Evolutionary conservation across 331 rosid genomes (phyloP).

Genomic region (Telfairia occidentalis): DNA sequence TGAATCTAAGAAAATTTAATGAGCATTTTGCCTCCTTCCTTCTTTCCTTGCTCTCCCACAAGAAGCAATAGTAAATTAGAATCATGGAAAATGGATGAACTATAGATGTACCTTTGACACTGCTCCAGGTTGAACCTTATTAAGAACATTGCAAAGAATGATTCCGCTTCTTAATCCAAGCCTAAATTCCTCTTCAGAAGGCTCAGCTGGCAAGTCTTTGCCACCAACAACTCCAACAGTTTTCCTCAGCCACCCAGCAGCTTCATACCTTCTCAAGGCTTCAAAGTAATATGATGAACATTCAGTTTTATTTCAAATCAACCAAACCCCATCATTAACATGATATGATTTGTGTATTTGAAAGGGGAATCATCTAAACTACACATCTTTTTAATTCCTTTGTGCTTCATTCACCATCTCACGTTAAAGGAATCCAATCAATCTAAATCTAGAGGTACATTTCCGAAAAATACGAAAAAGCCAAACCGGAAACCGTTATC

Average conservation of each 20-base stretch:
- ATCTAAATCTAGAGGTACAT: too few species aligned
- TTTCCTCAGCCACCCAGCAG: constrained; percentile 76
- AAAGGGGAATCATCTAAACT: not conserved
- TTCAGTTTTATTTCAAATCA: not conserved
- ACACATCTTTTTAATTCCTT: not conserved
- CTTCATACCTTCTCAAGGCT: constrained; percentile 87
- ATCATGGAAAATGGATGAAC: not conserved
- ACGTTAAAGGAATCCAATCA: not conserved
- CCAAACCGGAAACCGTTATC: not conserved
- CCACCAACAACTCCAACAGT: constrained; percentile 66
- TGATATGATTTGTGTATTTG: not conserved
- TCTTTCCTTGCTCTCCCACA: not conserved
- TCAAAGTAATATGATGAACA: constrained; percentile 12
- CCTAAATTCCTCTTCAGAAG: constrained; percentile 80
- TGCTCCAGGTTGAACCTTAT: constrained; percentile 70
- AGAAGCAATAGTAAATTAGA: not conserved
- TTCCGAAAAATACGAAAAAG: not conserved
- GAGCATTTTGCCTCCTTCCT: too few species aligned
- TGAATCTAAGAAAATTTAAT: not conserved
- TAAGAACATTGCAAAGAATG: constrained; percentile 71
- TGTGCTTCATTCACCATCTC: not conserved
- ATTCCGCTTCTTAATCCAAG: constrained; percentile 81
- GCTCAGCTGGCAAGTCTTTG: constrained; percentile 81
- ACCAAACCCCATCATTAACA: not conserved
- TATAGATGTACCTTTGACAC: constrained; percentile 49